Evolutionary conservation across 306 rosid species (phyloP).

Genomic region (Gillenia trifoliata): DNA sequence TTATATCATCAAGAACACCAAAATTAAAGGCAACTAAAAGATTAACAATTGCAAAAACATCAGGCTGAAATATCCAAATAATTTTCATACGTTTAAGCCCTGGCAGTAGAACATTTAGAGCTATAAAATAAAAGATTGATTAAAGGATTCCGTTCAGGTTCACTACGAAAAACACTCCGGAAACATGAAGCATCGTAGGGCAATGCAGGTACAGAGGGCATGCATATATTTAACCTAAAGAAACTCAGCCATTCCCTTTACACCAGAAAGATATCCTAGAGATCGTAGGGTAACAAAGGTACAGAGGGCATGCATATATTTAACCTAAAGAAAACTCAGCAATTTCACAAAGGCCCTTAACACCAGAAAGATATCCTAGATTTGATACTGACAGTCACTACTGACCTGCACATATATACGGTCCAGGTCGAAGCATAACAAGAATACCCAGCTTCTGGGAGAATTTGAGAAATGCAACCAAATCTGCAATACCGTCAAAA

Average conservation of each 20-base stretch:
- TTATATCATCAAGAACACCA: no score
- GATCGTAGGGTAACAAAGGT: background rate
- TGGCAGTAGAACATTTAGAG: background rate
- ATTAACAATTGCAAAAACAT: no score
- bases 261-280: background rate
- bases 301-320: background rate
- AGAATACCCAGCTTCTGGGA: conserved; percentile 70
- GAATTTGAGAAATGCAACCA: conserved; percentile 64
- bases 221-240: background rate
- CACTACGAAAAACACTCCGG: background rate
- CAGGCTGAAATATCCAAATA: no score
- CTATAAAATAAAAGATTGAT: background rate
- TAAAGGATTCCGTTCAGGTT: background rate
- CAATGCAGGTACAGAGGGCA: background rate
- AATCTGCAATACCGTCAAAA: conserved; percentile 74
- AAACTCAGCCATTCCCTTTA: background rate
- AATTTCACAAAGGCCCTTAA: background rate
- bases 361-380: background rate
- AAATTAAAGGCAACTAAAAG: no score
- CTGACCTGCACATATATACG: conserved; percentile 86
- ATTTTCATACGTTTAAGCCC: background rate
- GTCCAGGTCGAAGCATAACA: conserved; percentile 91
- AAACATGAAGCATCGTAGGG: background rate
- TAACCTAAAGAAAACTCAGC: background rate
- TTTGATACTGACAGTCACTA: background rate